Conservation (phyloP, 83 land plant species). For the Thuja plicata region DNA sequence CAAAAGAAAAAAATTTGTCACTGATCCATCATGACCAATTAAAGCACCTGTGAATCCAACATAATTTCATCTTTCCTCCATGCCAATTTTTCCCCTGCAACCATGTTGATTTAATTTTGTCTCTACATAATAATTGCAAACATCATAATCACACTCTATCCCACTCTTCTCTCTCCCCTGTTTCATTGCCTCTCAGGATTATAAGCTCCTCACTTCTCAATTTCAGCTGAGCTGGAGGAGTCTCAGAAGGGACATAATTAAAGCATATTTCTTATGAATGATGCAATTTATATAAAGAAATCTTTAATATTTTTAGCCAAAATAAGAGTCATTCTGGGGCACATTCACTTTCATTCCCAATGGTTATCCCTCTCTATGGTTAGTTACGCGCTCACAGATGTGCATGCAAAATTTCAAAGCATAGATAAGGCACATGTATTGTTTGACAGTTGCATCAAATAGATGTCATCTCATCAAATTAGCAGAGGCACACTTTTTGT, state of each 20-base stretch:
- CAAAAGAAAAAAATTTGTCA: background rate
- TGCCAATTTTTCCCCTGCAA: background rate
- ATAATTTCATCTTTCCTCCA: slow-evolving; percentile 77
- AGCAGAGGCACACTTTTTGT: too few species aligned
- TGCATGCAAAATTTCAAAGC: too few species aligned
- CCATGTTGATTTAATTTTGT: background rate
- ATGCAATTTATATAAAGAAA: slow-evolving; percentile 12
- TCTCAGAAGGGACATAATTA: slow-evolving; percentile 39
- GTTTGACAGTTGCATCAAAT: too few species aligned
- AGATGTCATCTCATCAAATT: too few species aligned
- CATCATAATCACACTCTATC: slow-evolving; percentile 80
- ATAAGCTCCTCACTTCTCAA: slow-evolving; percentile 60
- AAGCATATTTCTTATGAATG: slow-evolving; percentile 29
- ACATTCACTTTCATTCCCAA: too few species aligned
- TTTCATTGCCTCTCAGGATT: slow-evolving; percentile 50
- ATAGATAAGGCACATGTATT: too few species aligned
- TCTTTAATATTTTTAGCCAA: too few species aligned
- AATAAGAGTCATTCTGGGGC: too few species aligned
- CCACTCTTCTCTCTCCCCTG: slow-evolving; percentile 47
- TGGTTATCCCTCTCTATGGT: too few species aligned
- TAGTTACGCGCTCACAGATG: too few species aligned
- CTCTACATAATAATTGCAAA: slow-evolving; percentile 71
- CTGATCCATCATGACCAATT: background rate
- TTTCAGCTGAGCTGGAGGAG: slow-evolving; percentile 41
- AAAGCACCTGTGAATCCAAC: too few species aligned